Percentiles rank a stretch among this genome's conserved stretches.
phyloP scores from a whole-genome alignment of 441 rosid species.

The Arabidopsis hybrid region DNA sequence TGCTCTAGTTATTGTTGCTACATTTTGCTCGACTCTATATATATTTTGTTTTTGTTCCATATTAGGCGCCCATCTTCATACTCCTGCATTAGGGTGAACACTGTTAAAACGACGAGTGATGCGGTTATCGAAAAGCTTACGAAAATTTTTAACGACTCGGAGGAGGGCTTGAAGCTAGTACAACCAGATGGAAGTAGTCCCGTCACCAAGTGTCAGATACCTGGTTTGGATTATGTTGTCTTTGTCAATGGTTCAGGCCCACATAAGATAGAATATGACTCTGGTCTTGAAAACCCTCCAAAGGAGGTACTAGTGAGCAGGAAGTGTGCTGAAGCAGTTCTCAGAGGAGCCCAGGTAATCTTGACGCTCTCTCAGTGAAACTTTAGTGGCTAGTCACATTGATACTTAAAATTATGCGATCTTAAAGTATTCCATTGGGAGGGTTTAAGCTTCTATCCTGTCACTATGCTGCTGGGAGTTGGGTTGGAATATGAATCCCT shows the following conservation, averaged over 20 bases:
- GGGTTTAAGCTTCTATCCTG: conserved; percentile 16
- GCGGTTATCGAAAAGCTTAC: conserved; percentile 74
- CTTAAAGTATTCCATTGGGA: background rate
- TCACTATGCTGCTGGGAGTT: background rate
- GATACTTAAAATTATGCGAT: background rate
- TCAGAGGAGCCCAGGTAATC: conserved; percentile 95
- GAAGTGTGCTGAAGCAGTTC: conserved; percentile 98
- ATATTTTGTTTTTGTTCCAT: conserved; percentile 2
- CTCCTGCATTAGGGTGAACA: conserved; percentile 92
- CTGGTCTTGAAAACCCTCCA: conserved; percentile 56
- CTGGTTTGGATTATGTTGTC: conserved; percentile 84
- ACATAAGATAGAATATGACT: conserved; percentile 68
- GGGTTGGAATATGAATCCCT: conserved; percentile 11
- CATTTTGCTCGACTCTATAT: background rate
- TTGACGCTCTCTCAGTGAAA: background rate
- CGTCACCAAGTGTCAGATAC: conserved; percentile 72
- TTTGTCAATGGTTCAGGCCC: conserved; percentile 95
- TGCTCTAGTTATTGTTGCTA: conserved; percentile 16
- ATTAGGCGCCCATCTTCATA: conserved; percentile 83
- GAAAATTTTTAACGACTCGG: conserved; percentile 50
- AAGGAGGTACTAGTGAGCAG: conserved; percentile 95
- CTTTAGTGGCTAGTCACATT: no score
- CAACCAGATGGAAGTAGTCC: conserved; percentile 43
- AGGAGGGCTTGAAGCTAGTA: conserved; percentile 37
- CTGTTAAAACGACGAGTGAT: conserved; percentile 70